A percentile compares a stretch with the other conserved stretches of the same genome.
These are phyloP conservation scores for Letharia columbiana DNA, from an alignment of 495 filamentous ascomycete species.

Conservation along the genomic window DNA sequence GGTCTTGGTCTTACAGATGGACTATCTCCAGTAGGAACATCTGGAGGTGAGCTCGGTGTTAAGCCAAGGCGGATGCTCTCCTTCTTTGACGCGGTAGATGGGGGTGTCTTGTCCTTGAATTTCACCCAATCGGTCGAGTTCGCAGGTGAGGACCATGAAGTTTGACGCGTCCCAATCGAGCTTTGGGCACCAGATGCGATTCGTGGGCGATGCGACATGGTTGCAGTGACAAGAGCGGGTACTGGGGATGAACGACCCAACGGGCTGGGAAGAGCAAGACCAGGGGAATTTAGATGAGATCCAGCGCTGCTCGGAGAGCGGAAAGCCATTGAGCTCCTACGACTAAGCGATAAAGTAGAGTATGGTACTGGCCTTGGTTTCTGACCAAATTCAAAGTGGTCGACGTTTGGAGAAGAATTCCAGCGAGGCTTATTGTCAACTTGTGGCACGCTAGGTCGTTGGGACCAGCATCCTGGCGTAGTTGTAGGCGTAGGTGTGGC, in stretches of 20 bases:
- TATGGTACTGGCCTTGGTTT: slow-evolving; percentile 57
- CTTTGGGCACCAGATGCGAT: slow-evolving; percentile 35
- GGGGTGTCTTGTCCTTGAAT: slow-evolving; percentile 34
- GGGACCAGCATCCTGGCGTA: slow-evolving; percentile 41
- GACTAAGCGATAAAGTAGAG: slow-evolving; percentile 55
- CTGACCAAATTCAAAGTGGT: slow-evolving; percentile 57
- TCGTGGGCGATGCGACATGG: slow-evolving; percentile 36
- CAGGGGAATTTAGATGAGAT: slow-evolving; percentile 27
- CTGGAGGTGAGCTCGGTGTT: slow-evolving; percentile 8
- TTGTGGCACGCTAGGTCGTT: slow-evolving; percentile 38
- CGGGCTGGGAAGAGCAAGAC: slow-evolving; percentile 31
- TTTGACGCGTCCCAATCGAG: slow-evolving; percentile 19
- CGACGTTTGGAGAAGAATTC: slow-evolving; percentile 66
- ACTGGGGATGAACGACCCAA: slow-evolving; percentile 39
- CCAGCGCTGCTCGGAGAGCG: slow-evolving; percentile 33
- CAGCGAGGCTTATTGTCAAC: slow-evolving; percentile 63
- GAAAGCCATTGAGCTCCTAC: slow-evolving; percentile 38
- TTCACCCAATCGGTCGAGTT: slow-evolving; percentile 15
- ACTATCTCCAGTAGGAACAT: slow-evolving; percentile 15
- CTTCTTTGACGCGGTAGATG: slow-evolving; percentile 7
- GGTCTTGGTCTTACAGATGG: slow-evolving; percentile 33
- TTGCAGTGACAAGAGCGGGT: slow-evolving; percentile 26
- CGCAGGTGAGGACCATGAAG: slow-evolving; percentile 33
- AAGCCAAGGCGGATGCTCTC: slow-evolving; percentile 10
- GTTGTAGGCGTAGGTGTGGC: slow-evolving; percentile 56